Percentiles rank a stretch among this genome's conserved stretches.
phyloP scores from a whole-genome alignment of 2,329 filamentous ascomycete genomes.

The Talaromyces sp. region DNA sequence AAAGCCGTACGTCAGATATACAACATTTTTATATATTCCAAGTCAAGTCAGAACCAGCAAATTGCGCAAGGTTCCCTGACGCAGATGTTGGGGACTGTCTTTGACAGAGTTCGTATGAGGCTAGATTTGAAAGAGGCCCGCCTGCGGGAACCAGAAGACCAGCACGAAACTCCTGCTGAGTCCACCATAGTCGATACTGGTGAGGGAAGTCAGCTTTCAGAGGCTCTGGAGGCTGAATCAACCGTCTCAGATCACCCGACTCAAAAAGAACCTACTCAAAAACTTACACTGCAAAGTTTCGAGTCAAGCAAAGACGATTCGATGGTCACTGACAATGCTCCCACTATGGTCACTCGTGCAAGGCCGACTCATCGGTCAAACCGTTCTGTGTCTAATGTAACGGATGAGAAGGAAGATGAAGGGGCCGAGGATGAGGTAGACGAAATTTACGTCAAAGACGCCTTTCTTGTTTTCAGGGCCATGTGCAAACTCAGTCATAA shows the following conservation, averaged over 20 bases:
- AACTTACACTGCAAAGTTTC: slow-evolving; percentile 65
- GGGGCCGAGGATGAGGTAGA: slow-evolving; percentile 67
- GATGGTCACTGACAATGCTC: slow-evolving; percentile 62
- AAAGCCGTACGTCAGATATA: slow-evolving; percentile 98
- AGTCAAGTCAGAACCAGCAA: slow-evolving; percentile 90
- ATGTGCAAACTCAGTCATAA: slow-evolving; percentile 98
- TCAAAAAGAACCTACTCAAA: slow-evolving; percentile 53
- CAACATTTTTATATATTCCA: slow-evolving; percentile 95
- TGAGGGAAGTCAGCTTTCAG: slow-evolving; percentile 45
- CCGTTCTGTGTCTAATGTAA: slow-evolving; percentile 37
- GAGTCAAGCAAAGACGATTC: slow-evolving; percentile 66
- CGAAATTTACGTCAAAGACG: slow-evolving; percentile 94
- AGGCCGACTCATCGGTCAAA: slow-evolving; percentile 48
- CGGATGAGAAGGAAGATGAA: slow-evolving; percentile 41
- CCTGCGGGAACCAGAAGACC: slow-evolving; percentile 42
- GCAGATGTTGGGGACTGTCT: slow-evolving; percentile 98
- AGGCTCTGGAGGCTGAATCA: slow-evolving; percentile 42
- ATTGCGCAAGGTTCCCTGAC: slow-evolving; percentile 95
- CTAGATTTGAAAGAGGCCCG: slow-evolving; percentile 83
- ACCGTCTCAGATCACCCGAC: slow-evolving; percentile 41
- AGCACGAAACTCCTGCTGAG: slow-evolving; percentile 32
- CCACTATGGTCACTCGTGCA: slow-evolving; percentile 62
- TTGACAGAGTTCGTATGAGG: slow-evolving; percentile 84
- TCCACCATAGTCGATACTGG: slow-evolving; percentile 36
- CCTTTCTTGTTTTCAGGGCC: slow-evolving; percentile 93